Percentiles rank a stretch among this genome's conserved stretches.
These are phyloP conservation scores for Ormosia semicastrata DNA, from an alignment of 306 rosid species.

Conservation along the genomic window DNA sequence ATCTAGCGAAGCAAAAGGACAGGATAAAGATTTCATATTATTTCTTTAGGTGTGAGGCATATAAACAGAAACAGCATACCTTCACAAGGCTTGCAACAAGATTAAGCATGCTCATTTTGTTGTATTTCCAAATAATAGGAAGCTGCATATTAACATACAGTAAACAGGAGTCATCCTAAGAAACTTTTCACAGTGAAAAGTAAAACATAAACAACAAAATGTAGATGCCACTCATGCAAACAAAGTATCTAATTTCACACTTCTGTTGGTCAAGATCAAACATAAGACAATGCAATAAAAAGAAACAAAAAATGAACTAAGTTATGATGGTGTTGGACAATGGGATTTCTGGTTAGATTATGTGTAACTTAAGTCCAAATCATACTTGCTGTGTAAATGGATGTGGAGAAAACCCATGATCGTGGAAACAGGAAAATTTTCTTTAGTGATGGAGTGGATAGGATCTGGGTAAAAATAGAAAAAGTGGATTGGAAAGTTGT, in stretches of 20 bases:
- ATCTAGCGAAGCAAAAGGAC: slow-evolving; percentile 10
- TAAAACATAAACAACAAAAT: not conserved
- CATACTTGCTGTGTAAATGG: not conserved
- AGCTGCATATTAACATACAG: slow-evolving; percentile 61
- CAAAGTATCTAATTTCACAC: slow-evolving; percentile 6
- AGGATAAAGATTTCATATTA: not conserved
- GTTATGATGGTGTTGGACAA: not conserved
- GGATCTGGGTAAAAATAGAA: not conserved
- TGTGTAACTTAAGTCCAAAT: not conserved
- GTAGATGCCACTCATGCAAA: slow-evolving; percentile 9
- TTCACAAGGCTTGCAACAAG: slow-evolving; percentile 76
- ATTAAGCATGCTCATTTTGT: slow-evolving; percentile 91
- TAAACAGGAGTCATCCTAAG: slow-evolving; percentile 13
- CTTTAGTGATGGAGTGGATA: not conserved
- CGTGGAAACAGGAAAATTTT: not conserved
- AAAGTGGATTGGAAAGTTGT: not conserved
- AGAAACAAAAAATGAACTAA: not conserved
- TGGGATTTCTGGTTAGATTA: not conserved
- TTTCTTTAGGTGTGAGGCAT: slow-evolving; percentile 5
- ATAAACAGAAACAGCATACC: slow-evolving; percentile 49
- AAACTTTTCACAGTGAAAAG: not conserved
- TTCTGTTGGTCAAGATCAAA: not conserved
- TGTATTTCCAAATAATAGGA: slow-evolving; percentile 76
- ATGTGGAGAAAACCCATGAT: not conserved
- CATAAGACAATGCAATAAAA: not conserved